Evolutionary conservation across 2,329 filamentous ascomycete genomes (phyloP).

Genomic region (Talaromyces albobiverticillius): DNA sequence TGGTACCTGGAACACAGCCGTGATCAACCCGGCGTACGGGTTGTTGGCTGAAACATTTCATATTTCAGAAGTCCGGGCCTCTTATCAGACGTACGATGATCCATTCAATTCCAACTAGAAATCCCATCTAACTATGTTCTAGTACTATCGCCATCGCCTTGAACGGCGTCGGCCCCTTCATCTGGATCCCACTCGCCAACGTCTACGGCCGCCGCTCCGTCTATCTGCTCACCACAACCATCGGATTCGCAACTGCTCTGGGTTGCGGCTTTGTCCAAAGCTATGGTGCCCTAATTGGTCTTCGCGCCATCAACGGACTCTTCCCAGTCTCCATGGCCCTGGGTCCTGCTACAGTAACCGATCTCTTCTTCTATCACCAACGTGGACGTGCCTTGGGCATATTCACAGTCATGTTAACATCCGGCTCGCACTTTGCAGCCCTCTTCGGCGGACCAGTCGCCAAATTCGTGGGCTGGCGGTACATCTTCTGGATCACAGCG

Average conservation of each 20-base stretch:
- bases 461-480: constrained; percentile 7
- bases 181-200: constrained; percentile 8
- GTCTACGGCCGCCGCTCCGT: constrained; percentile 8
- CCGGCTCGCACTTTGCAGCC: constrained; percentile 4
- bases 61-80: constrained; percentile 1
- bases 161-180: constrained; percentile 8
- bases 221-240: constrained; percentile 5
- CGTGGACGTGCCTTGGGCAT: constrained; percentile 4
- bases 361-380: constrained; percentile 11
- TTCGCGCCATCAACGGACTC: constrained; percentile 6
- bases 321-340: constrained; percentile 10
- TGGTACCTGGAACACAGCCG: constrained; percentile 7
- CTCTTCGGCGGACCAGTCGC: constrained; percentile 7
- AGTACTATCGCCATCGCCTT: constrained; percentile 7
- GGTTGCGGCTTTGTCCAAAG: constrained; percentile 7
- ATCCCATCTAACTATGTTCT: too few species aligned
- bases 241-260: constrained; percentile 5
- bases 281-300: constrained; percentile 5
- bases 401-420: constrained; percentile 10
- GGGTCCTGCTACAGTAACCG: constrained; percentile 5
- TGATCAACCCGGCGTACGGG: constrained; percentile 1
- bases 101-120: too few species aligned
- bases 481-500: constrained; percentile 8
- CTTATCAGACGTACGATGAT: constrained; percentile 2
- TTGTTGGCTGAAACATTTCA: background rate